A percentile compares a stretch with the other conserved stretches of the same genome.
Conservation (phyloP, 2,329 filamentous ascomycete species). For the Tolypocladium tropicale region DNA sequence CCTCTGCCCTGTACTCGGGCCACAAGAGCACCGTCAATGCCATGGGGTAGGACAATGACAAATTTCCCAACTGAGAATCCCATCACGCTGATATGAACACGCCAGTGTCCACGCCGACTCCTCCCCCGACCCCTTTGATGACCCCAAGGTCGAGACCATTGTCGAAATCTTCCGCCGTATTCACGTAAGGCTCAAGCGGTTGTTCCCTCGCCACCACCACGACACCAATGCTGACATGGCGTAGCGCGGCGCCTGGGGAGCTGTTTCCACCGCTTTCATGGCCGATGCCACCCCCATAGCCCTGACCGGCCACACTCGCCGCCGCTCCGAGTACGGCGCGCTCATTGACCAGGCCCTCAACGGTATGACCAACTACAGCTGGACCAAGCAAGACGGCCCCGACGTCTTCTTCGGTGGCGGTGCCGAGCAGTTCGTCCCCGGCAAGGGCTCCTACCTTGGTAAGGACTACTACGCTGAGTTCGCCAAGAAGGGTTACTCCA, state of each 20-base stretch:
- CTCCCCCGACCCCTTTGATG: slow-evolving; percentile 62
- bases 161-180: slow-evolving; percentile 67
- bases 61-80: background rate
- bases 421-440: slow-evolving; percentile 68
- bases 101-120: slow-evolving; percentile 64
- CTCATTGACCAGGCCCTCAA: slow-evolving; percentile 70
- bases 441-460: slow-evolving; percentile 52
- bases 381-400: slow-evolving; percentile 63
- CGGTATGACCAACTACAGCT: slow-evolving; percentile 69
- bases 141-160: slow-evolving; percentile 80
- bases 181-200: slow-evolving; percentile 35
- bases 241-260: slow-evolving; percentile 46
- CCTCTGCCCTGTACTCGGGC: slow-evolving; percentile 69
- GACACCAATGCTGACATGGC: background rate
- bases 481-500: slow-evolving; percentile 57
- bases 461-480: slow-evolving; percentile 76
- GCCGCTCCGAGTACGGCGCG: slow-evolving; percentile 57
- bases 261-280: slow-evolving; percentile 71
- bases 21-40: slow-evolving; percentile 80
- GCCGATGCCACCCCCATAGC: slow-evolving; percentile 77
- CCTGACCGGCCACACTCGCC: slow-evolving; percentile 61
- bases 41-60: slow-evolving; percentile 40
- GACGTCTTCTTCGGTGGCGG: slow-evolving; percentile 78
- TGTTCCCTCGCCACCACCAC: background rate
- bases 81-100: background rate